These are phyloP conservation scores for Fraxinus albicans DNA, from an alignment of 305 asterid species.

Conservation along the genomic window DNA sequence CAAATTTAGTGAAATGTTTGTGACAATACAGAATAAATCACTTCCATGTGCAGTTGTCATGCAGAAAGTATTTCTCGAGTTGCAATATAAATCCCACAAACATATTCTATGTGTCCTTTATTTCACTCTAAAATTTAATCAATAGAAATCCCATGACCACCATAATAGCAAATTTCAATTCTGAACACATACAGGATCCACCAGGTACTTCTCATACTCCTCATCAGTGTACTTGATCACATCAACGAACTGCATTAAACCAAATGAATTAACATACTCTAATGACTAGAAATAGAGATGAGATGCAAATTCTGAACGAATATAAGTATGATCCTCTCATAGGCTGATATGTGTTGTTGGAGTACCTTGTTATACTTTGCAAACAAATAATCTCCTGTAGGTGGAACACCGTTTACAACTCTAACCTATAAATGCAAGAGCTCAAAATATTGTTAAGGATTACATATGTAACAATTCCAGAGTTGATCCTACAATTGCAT, in stretches of 20 bases:
- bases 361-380: constrained; percentile 90
- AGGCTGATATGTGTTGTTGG: constrained; percentile 2
- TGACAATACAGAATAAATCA: neutral
- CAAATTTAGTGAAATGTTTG: neutral
- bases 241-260: constrained; percentile 74
- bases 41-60: neutral
- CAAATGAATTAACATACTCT: constrained; percentile 22
- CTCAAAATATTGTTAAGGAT: constrained; percentile 6
- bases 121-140: neutral
- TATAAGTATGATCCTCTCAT: neutral
- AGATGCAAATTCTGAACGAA: neutral
- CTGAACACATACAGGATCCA: constrained; percentile 64
- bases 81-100: neutral
- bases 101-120: neutral
- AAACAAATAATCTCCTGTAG: constrained; percentile 90
- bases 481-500: constrained; percentile 6
- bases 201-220: constrained; percentile 82
- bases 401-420: constrained; percentile 87
- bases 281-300: constrained; percentile 12
- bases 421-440: constrained; percentile 62
- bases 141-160: neutral
- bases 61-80: neutral
- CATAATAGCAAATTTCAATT: constrained; percentile 5
- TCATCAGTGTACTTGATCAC: constrained; percentile 85
- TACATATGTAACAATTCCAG: neutral